Percentiles rank a stretch among this genome's conserved stretches.
These are phyloP conservation scores for Peronospora farinosa DNA, from an alignment of 352 stramenopile species.

Conservation along the genomic window DNA sequence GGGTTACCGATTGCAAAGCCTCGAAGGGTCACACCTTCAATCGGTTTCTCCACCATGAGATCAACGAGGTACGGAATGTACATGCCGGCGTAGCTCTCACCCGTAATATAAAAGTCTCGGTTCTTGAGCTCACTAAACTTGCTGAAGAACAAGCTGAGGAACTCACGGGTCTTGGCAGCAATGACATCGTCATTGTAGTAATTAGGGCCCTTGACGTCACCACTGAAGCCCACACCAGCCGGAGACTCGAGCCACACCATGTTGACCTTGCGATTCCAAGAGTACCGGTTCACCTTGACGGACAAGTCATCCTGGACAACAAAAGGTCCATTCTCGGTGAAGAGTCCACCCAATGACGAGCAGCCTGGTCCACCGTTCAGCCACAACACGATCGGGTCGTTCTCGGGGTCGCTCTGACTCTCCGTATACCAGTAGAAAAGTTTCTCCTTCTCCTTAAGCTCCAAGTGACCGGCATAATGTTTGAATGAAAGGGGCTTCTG, in stretches of 20 bases:
- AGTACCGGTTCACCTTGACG: conserved; percentile 61
- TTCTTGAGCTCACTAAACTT: conserved; percentile 66
- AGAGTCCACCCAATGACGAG: conserved; percentile 58
- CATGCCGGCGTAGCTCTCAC: conserved; percentile 83
- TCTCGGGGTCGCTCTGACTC: conserved; percentile 43
- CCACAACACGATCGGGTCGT: conserved; percentile 76
- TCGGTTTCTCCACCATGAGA: conserved; percentile 56
- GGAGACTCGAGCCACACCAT: conserved; percentile 76
- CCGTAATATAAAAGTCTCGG: conserved; percentile 79
- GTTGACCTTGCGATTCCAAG: conserved; percentile 76
- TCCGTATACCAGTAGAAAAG: conserved; percentile 84
- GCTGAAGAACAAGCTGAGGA: conserved; percentile 59
- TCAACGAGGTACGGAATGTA: conserved; percentile 87
- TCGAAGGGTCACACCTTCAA: conserved; percentile 60
- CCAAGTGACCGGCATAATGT: conserved; percentile 59
- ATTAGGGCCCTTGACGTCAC: conserved; percentile 41
- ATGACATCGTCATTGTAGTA: conserved; percentile 83
- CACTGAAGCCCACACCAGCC: conserved; percentile 66
- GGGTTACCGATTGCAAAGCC: conserved; percentile 78
- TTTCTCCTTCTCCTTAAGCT: conserved; percentile 47
- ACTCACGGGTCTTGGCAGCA: conserved; percentile 71
- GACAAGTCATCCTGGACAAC: conserved; percentile 48
- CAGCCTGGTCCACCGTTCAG: conserved; percentile 76
- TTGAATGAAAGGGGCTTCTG: conserved; percentile 42
- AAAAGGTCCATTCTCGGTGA: conserved; percentile 73